Evolutionary conservation across 768 basidiomycete genomes (phyloP), one percentile per base, ranked within the genome.

Genomic region (Boletus vinaceobasis): DNA sequence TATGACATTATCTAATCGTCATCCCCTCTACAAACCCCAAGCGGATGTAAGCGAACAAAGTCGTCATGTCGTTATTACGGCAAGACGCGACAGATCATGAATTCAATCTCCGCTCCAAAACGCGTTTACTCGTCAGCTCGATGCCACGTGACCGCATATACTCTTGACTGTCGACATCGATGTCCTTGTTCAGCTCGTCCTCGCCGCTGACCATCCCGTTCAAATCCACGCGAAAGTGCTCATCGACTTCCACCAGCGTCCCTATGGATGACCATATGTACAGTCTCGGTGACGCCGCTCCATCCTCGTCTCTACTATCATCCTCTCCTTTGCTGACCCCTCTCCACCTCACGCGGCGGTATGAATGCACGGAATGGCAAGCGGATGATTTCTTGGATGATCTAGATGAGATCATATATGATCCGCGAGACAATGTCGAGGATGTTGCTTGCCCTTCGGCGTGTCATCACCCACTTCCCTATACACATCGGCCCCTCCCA

Each of bases 21-120:
- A n/a, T n/a, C n/a, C n/a, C n/a, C n/a, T n/a, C n/a, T n/a, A n/a
- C n/a, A n/a, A n/a, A n/a, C n/a, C n/a, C n/a, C n/a, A n/a, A n/a
- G n/a, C n/a, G n/a, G n/a, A n/a, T n/a, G n/a, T n/a, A n/a, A 23
- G 23, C 23, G 5, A 29, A 1, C 29, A 29, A 7, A 1, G 29
- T 21, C 40, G 23, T 26, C 23, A 43, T 23, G 14, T n/a, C n/a
- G n/a, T n/a, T 19, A 7, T 46, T 64, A 64, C 62, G 63, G 50
- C 63, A 59, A 33, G 23, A 37, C 62, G 38, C 63, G 63, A 31
- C 7, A 37, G 23, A 51, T 54, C 48, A 7, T 36, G 32, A 37
- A 15, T 70, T 70, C 13, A 57, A 56, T 66, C 69, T 70, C 69
- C 69, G 69, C 64, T 17, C 53, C 47, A 71, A 70, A 72, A 65